Percentiles rank a stretch among this genome's conserved stretches.
Conservation (phyloP, 306 rosid species). For the Trifolium fragiferum region DNA sequence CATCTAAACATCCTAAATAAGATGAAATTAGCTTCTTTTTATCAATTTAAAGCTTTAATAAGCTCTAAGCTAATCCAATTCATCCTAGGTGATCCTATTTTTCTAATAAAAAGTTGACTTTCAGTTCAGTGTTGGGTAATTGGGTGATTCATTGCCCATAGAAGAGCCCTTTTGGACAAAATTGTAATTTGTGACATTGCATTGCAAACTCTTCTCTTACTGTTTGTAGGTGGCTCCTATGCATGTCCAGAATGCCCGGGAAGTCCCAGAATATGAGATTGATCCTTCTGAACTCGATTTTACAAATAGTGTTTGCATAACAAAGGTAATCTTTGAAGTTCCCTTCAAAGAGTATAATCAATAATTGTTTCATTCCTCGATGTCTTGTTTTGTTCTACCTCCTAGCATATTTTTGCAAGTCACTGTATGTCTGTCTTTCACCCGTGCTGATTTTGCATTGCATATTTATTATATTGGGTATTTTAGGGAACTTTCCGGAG, state of each 20-base stretch:
- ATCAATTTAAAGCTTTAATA: background rate
- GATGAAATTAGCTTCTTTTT: background rate
- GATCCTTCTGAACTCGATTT: slow-evolving; percentile 85
- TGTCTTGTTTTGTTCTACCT: slow-evolving; percentile 16
- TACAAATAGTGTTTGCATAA: slow-evolving; percentile 76
- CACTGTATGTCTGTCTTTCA: background rate
- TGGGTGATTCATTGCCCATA: background rate
- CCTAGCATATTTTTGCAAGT: background rate
- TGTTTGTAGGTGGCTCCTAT: slow-evolving; percentile 75
- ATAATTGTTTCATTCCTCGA: background rate
- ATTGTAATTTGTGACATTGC: slow-evolving; percentile 7
- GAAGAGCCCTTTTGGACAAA: background rate
- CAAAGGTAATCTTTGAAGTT: slow-evolving; percentile 60
- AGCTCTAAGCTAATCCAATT: background rate
- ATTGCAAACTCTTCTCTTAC: background rate
- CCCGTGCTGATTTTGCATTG: slow-evolving; percentile 11
- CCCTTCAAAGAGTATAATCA: background rate
- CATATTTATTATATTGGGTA: slow-evolving; percentile 28
- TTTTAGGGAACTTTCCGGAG: slow-evolving; percentile 74
- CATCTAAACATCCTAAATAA: background rate
- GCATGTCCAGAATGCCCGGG: slow-evolving; percentile 77
- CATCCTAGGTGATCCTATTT: background rate
- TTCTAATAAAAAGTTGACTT: background rate
- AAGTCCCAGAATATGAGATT: slow-evolving; percentile 97
- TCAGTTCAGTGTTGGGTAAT: background rate